Evolutionary conservation across 192 early-diverging fungal genomes (phyloP), one percentile per base, ranked within the genome.

Genomic region (Podila horticola): DNA sequence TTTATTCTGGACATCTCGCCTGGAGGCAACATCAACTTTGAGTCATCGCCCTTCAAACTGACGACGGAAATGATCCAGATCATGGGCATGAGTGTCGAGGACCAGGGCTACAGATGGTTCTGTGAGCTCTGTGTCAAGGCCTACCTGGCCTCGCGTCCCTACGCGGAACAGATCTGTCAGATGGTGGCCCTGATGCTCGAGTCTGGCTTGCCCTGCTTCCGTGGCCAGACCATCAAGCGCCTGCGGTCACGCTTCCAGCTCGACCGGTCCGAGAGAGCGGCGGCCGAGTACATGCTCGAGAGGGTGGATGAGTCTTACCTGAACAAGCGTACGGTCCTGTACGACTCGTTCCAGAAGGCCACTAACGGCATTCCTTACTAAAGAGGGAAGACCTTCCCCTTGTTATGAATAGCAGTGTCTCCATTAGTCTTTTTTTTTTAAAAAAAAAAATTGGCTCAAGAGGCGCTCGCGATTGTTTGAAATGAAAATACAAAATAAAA

Each of bases 1-100:
- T 99, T 99, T 79, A 97, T 99, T 69, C 88, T 99, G 58, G 96
- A 97, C 65, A 99, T 99, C 81, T 94, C 97, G n/a, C 97, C 97
- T 12, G 98, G 98, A 72, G 98, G 98, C 15, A 79, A 79, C 70
- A 94, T 95, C 64, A 96, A 90, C 22, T 95, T 99, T 73, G 98
- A 99, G 84, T 94, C 90, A 7, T 93, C 96, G 15, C 98, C 98
- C 4, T 99, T 99, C 91, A 99, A 99, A 83, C 85, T 99, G 69
- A 99, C 98, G 0, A 89, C 95, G 30, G 98, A 99, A 86, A 97
- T 98, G 92, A 91, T 99, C 55, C 88, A 94, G 70, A 93, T 99
- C 31, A 95, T 99, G 96, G 97, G 98, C 41, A 95, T 94, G n/a
- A 90, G 92, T 38, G 79, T 89, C 5, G 87, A 91, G 28, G 88